Conservation (phyloP, 2,329 filamentous ascomycete genomes). For the Colletotrichum sp. region DNA sequence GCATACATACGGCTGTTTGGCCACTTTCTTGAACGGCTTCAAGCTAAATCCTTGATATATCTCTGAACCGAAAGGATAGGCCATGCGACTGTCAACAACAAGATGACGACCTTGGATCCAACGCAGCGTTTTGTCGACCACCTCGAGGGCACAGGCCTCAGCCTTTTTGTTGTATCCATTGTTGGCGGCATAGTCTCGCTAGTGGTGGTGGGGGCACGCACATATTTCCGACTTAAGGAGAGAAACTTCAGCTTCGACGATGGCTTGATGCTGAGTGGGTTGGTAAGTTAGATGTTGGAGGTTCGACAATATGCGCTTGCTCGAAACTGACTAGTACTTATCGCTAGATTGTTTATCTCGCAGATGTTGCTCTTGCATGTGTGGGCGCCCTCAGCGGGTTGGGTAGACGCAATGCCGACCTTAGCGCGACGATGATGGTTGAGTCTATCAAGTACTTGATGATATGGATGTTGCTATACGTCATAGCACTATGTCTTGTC, state of each 20-base stretch:
- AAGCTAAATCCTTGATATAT: background rate
- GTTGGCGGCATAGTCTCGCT: constrained; percentile 21
- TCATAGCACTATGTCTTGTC: constrained; percentile 24
- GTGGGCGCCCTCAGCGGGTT: constrained; percentile 23
- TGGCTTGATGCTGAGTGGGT: constrained; percentile 20
- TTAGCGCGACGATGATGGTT: constrained; percentile 20
- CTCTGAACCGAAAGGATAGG: background rate
- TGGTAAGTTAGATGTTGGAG: background rate
- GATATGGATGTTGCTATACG: constrained; percentile 31
- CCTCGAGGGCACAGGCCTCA: constrained; percentile 18
- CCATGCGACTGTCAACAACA: background rate
- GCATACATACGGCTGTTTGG: background rate
- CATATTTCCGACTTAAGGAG: constrained; percentile 11
- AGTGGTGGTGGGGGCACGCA: constrained; percentile 21
- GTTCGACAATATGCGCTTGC: background rate
- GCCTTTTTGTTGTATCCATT: constrained; percentile 23
- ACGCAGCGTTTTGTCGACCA: constrained; percentile 10
- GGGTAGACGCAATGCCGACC: constrained; percentile 23
- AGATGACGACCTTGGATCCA: constrained; percentile 16
- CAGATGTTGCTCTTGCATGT: constrained; percentile 25
- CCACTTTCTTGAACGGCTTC: background rate
- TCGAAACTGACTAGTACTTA: background rate
- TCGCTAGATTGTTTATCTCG: constrained; percentile 10
- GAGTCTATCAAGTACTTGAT: constrained; percentile 27
- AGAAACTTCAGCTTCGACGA: constrained; percentile 18